Evolutionary conservation across 1,284 basidiomycete species (phyloP).

Genomic region (Ceratobasidium sp.): DNA sequence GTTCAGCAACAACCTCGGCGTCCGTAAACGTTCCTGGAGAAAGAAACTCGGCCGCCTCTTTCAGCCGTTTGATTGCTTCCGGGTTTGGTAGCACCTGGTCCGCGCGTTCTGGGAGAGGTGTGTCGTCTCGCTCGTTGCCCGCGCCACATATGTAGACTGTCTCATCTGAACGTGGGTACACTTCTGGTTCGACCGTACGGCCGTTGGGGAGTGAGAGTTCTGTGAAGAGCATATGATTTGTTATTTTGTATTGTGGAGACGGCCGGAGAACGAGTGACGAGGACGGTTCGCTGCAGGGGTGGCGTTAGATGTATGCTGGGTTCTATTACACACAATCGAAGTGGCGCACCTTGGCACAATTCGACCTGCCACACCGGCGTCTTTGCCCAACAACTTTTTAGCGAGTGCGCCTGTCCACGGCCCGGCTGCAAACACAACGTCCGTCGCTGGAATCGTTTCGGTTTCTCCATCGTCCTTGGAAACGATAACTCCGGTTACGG

Average conservation of each 20-base stretch:
- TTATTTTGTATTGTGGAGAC: slow-evolving; percentile 39
- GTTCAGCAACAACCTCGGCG: slow-evolving; percentile 52
- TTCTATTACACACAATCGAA: slow-evolving; percentile 40
- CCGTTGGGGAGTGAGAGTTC: slow-evolving; percentile 54
- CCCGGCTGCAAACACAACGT: slow-evolving; percentile 78
- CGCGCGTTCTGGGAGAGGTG: slow-evolving; percentile 50
- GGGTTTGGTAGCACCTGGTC: slow-evolving; percentile 52
- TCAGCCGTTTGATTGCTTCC: slow-evolving; percentile 52
- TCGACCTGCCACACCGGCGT: slow-evolving; percentile 57
- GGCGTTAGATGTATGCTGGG: slow-evolving; percentile 44
- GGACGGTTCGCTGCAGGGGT: slow-evolving; percentile 44
- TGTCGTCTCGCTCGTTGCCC: slow-evolving; percentile 48
- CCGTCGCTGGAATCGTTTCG: slow-evolving; percentile 50
- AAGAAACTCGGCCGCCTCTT: slow-evolving; percentile 54
- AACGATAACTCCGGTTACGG: slow-evolving; percentile 46
- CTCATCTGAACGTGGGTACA: slow-evolving; percentile 55
- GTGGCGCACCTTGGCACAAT: slow-evolving; percentile 51
- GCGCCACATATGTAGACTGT: slow-evolving; percentile 49
- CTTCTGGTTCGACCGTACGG: slow-evolving; percentile 54
- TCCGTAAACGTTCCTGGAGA: slow-evolving; percentile 52
- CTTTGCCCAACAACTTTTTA: slow-evolving; percentile 56
- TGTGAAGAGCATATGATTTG: slow-evolving; percentile 58
- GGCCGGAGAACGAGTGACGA: slow-evolving; percentile 42
- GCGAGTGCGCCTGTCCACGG: slow-evolving; percentile 81
- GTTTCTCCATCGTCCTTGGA: slow-evolving; percentile 47